Evolutionary conservation across 495 filamentous ascomycete genomes (phyloP), one percentile per base, ranked within the genome.

Genomic region (Tuber microsphaerosporum): DNA sequence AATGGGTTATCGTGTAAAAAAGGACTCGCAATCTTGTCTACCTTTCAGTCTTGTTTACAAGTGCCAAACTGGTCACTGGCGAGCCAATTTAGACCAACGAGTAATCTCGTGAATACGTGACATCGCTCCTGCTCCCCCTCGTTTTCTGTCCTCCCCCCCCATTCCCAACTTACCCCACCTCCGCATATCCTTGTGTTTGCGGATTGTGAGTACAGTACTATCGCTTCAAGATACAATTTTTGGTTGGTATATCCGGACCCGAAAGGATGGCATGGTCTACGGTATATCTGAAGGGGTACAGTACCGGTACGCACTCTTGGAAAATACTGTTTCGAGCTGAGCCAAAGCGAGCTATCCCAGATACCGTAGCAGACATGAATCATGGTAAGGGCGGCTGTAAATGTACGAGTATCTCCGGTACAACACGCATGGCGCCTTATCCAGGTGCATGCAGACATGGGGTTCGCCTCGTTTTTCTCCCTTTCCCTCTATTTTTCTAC

Each of bases 261-360:
- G 56, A 65, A 65, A 34, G 56, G 56, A n/a, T 65, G 56, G 56
- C 26, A 65, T 65, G 56, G 56, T 65, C 56, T 34, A 34, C 56
- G 14, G 26, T 34, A 17, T 19, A 34, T 34, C 56, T 17, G 56
- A 65, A 12, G 5, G 17, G 26, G 56, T 34, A 34, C 56, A 2
- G 48, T 56, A 7, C 22, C 20, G 0, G 51, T n/a, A 12, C 22
- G 51, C n/a, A 8, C 56, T 65, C 56, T 34, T 19, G 31, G 31
- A 34, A 16, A 8, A 34, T 65, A 65, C 56, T 17, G 14, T 34
- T 65, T 65, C 26, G 56, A 31, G 56, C 26, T 31, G 26, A 14
- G 56, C 34, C 56, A 34, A 65, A 65, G 56, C 56, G 56, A 34
- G 14, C 4, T 34, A 14, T 16, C 56, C 17, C 26, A 34, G 56